phyloP scores from a whole-genome alignment of 2,329 filamentous ascomycete genomes.

The Fusarium hostae region DNA sequence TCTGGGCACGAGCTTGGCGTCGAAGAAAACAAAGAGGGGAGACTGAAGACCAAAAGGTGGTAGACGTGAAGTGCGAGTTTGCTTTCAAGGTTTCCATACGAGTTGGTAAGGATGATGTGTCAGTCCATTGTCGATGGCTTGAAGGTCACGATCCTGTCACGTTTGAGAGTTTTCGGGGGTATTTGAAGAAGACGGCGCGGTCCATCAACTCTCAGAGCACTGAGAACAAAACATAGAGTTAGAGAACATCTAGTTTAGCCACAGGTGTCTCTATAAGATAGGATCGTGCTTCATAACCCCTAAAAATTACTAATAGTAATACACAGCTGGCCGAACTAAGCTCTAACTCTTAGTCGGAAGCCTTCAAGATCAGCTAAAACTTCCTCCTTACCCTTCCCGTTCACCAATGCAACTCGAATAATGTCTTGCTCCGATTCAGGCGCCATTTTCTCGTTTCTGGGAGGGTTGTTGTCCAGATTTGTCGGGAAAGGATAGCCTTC shows the following conservation, averaged over 20 bases:
- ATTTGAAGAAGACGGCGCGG: conserved; percentile 65
- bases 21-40: conserved; percentile 63
- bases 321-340: conserved; percentile 4
- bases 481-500: conserved; percentile 72
- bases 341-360: conserved; percentile 23
- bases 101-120: conserved; percentile 54
- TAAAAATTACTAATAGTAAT: neutral
- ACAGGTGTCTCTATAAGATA: neutral
- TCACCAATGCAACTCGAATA: conserved; percentile 56
- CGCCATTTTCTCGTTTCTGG: conserved; percentile 67
- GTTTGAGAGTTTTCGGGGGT: conserved; percentile 90
- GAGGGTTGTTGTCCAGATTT: conserved; percentile 67
- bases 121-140: conserved; percentile 68
- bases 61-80: conserved; percentile 56
- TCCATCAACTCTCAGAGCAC: neutral
- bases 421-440: conserved; percentile 68
- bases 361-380: conserved; percentile 55
- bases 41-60: conserved; percentile 31
- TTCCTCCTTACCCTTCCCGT: conserved; percentile 52
- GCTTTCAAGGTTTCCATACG: conserved; percentile 68
- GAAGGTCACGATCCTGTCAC: conserved; percentile 77
- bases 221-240: neutral
- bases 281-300: neutral
- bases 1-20: conserved; percentile 82
- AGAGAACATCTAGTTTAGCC: too few relatives aligned